Evolutionary conservation across 495 filamentous ascomycete species (phyloP), one percentile per base, ranked within the genome.

Genomic region (Xylaria longipes): DNA sequence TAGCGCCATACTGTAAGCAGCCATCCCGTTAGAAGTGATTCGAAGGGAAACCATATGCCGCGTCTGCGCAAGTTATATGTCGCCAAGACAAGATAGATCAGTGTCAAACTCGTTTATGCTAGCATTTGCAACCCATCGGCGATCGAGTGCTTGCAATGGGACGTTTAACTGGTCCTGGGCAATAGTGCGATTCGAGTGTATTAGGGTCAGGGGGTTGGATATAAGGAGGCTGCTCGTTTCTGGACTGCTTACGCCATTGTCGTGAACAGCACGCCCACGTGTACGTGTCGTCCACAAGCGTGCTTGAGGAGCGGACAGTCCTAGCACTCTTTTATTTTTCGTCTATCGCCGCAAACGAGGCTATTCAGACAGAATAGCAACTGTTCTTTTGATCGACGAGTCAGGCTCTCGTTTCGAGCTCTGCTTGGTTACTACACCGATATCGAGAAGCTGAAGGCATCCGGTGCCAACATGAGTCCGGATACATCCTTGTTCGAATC

Each of bases 1-100:
- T 65, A 62, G 69, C 69, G 69, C 50, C 35, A 27, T 71, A n/a
- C n/a, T n/a, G n/a, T n/a, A 43, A 57, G 48, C 61, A 50, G 54
- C 39, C 41, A 62, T 66, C 46, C 62, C 62, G 43, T 33, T 65
- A 5, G 20, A 11, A 66, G 1, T 3, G 41, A 11, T 8, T 64
- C 48, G 65, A 56, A 31, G 50, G 48, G 35, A 15, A 15, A 4
- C 20, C 14, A 37, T 17, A 62, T 61, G 45, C 41, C 52, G 66
- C 35, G 66, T 27, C 4, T 68, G 52, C 50, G 39, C 27, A 68
- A 12, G 66, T 46, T 58, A 68, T 58, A 33, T n/a, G 66, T 31
- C 22, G 66, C 66, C 66, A 68, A 68, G 66, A 45, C 46, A 25
- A 43, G 50, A 41, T 25, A 45, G 37, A 43, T 69, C 57, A 39